Evolutionary conservation across 805 yeast species (phyloP), one percentile per base, ranked within the genome.

Genomic region (Lipomyces kockii): DNA sequence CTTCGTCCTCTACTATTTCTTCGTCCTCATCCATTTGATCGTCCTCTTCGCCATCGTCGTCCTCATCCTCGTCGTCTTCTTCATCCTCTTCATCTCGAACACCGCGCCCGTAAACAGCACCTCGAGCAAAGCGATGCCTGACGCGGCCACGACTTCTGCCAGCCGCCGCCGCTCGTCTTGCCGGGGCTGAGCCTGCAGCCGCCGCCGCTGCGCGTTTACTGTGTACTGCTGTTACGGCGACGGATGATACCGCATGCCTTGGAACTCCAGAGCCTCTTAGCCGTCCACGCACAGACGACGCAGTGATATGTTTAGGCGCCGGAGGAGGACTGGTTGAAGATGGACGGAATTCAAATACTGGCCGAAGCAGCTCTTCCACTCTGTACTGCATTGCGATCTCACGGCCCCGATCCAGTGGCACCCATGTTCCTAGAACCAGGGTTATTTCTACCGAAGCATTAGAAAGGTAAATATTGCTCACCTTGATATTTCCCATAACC

Each of bases 401-500:
- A 32, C 81, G 79, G 0, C 97, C 98, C 60, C 90, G 86, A 6
- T 83, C 86, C 69, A 91, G 79, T 0, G 98, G 98, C 8, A 93
- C 93, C 97, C 97, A 93, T 1, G 98, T 93, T 12, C 95, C 95
- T 78, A 89, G 93, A 14, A n/a, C 0, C 22, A 2, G 20, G 1
- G 22, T 43, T n/a, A 43, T 11, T 43, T n/a, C 9, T n/a, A n/a
- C 3, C 12, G 20, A 43, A 43, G 9, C 20, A 6, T 34, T 9
- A 14, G 17, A 20, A 27, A 43, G 1, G 3, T 43, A 43, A 17
- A 43, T 17, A 6, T 8, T 14, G 9, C 49, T 27, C 88, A 20
- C 97, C 98, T 78, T 94, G 98, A 78, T 92, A 94, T 76, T 93
- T 89, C 63, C 98, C 98, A 77, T 92, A 93, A 2, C 98, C 98